phyloP scores from a whole-genome alignment of 2,329 filamentous ascomycete genomes.

The Pyrenophora seminiperda region DNA sequence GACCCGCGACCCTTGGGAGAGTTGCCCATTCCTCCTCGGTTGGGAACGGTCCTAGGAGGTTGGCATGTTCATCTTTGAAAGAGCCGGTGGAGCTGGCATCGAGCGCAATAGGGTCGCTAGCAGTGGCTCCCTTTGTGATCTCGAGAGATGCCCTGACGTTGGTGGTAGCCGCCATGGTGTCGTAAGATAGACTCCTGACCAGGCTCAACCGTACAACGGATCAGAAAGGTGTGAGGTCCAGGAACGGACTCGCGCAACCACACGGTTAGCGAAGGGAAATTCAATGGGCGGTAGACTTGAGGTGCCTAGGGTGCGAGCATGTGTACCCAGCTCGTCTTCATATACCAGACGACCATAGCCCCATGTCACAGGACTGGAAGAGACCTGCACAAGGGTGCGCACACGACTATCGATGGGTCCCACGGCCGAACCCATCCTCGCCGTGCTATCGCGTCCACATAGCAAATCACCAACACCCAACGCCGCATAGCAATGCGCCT shows the following conservation, averaged over 20 bases:
- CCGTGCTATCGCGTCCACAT: constrained; percentile 20
- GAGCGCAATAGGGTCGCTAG: constrained; percentile 33
- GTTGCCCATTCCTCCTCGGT: constrained; percentile 46
- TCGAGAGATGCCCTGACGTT: constrained; percentile 40
- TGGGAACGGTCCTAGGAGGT: constrained; percentile 36
- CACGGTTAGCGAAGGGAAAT: background rate
- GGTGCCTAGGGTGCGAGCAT: constrained; percentile 8
- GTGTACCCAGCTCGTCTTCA: constrained; percentile 18
- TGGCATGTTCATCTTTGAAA: constrained; percentile 24
- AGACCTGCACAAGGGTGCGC: constrained; percentile 20
- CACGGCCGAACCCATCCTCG: constrained; percentile 8
- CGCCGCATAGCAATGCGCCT: constrained; percentile 13
- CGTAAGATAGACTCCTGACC: constrained; percentile 1
- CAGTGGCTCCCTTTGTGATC: constrained; percentile 39
- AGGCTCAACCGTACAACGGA: constrained; percentile 1
- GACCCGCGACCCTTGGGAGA: constrained; percentile 43
- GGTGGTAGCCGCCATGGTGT: constrained; percentile 28
- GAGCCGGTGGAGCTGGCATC: constrained; percentile 31
- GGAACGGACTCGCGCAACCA: background rate
- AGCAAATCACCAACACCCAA: constrained; percentile 12
- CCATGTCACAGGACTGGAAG: constrained; percentile 12
- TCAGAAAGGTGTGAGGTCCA: background rate
- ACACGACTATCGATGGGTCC: constrained; percentile 15
- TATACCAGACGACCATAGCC: constrained; percentile 19
- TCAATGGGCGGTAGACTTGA: constrained; percentile 13